Base-by-base conservation (phyloP, 805 yeast genomes). In the Lipomyces anomalus region DNA sequence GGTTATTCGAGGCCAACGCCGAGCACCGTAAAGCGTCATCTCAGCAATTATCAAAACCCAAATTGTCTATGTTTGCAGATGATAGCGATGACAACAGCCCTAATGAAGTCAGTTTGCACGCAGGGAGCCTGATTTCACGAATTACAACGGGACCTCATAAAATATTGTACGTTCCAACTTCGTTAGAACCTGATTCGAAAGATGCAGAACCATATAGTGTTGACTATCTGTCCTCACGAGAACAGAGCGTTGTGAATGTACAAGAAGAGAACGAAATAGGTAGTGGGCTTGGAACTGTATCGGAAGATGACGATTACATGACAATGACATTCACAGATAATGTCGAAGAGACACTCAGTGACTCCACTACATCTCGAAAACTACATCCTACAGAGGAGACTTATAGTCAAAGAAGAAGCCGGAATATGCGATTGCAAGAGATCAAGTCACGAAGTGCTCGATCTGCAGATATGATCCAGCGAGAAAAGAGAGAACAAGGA, bases 301-400 rank as follows among this genome's bases (percentile, higher is more conserved):
- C 22, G n/a, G 45, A 42, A 9, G 42, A 40, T 6, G 45, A 48
- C 20, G 50, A 46, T 13, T 49, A 49, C 38, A 42, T 49, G 52
- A 49, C 33, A 22, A 49, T 49, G 53, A 24, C 6, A 21, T 40
- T 49, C n/a, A 22, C 39, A 11, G 53, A 49, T 35, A n/a, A n/a
- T n/a, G n/a, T n/a, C n/a, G n/a, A n/a, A n/a, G n/a, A n/a, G n/a
- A n/a, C n/a, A n/a, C n/a, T n/a, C n/a, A n/a, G n/a, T n/a, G n/a
- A n/a, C n/a, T n/a, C n/a, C n/a, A n/a, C n/a, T n/a, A n/a, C n/a
- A n/a, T n/a, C n/a, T n/a, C n/a, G n/a, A n/a, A n/a, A n/a, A n/a
- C n/a, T n/a, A n/a, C n/a, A n/a, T n/a, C n/a, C n/a, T n/a, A n/a
- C n/a, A n/a, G 53, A 47, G 16, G 40, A 17, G 33, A 46, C 53